These are phyloP conservation scores for Protostelium mycophagum DNA, from an alignment of 78 protist genomes.

Conservation along the genomic window DNA sequence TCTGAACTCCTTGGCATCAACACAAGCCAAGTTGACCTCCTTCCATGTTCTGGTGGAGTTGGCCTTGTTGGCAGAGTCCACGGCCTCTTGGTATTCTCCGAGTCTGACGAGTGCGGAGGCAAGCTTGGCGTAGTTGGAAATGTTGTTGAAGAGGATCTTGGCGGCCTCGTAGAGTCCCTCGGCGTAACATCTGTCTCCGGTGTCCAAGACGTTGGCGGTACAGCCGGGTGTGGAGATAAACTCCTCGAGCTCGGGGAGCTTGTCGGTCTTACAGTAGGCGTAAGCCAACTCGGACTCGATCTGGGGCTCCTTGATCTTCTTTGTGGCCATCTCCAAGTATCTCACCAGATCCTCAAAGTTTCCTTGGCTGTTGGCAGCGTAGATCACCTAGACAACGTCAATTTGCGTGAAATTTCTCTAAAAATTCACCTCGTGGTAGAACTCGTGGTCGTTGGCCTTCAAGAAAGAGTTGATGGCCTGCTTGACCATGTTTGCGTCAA, in stretches of 20 bases:
- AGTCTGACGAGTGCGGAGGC: conserved; percentile 91
- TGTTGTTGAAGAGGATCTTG: conserved; percentile 86
- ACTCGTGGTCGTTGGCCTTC: conserved; percentile 69
- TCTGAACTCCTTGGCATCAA: conserved; percentile 94
- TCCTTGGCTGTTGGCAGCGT: conserved; percentile 63
- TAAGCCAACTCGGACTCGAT: conserved; percentile 95
- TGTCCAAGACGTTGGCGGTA: conserved; percentile 68
- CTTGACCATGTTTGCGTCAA: conserved; percentile 55
- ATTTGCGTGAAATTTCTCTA: background rate
- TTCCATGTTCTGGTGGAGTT: conserved; percentile 92
- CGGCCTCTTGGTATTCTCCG: conserved; percentile 90
- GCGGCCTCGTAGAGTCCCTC: conserved; percentile 95
- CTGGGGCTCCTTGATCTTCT: conserved; percentile 81
- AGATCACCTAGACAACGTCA: background rate
- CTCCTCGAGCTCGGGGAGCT: conserved; percentile 96
- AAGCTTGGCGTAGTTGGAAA: conserved; percentile 86
- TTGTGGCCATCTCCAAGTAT: conserved; percentile 89
- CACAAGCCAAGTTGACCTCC: conserved; percentile 95
- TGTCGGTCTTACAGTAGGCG: conserved; percentile 91
- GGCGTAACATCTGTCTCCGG: conserved; percentile 97
- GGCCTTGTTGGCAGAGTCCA: conserved; percentile 99
- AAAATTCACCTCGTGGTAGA: conserved; percentile 55
- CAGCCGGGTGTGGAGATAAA: conserved; percentile 88
- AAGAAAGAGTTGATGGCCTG: conserved; percentile 71
- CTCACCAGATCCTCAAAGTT: conserved; percentile 71